These are phyloP conservation scores for Pleurostoma richardsiae DNA, from an alignment of 2,329 filamentous ascomycete species.

Conservation along the genomic window DNA sequence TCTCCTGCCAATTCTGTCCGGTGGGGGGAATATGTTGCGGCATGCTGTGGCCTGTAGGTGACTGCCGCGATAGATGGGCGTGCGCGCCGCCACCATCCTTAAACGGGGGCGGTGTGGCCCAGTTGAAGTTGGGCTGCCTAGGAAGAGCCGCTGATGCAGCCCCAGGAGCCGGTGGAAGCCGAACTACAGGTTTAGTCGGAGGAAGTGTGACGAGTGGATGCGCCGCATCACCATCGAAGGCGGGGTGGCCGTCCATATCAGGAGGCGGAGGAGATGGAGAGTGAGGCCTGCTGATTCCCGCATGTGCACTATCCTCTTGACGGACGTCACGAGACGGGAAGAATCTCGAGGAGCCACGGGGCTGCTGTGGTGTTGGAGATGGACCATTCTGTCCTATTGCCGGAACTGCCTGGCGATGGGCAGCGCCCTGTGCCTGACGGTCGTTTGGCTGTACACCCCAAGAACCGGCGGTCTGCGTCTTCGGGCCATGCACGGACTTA, in stretches of 20 bases:
- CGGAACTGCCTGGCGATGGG: too few species aligned
- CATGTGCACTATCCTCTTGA: conserved; percentile 27
- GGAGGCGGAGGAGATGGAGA: conserved; percentile 71
- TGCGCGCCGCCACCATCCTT: conserved; percentile 21
- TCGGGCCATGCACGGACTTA: conserved; percentile 19
- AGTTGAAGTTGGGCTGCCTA: conserved; percentile 23
- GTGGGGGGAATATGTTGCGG: conserved; percentile 31
- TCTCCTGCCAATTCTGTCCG: conserved; percentile 58
- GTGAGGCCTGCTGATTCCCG: conserved; percentile 36
- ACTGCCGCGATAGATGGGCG: conserved; percentile 17
- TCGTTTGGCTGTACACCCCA: not conserved
- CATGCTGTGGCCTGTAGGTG: conserved; percentile 3
- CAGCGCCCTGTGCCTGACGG: too few species aligned
- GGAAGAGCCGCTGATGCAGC: conserved; percentile 25
- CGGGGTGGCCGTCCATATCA: conserved; percentile 65
- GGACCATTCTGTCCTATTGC: not conserved
- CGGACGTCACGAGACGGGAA: conserved; percentile 52
- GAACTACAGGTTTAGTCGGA: conserved; percentile 69
- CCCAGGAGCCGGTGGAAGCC: conserved; percentile 60
- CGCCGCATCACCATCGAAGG: conserved; percentile 60
- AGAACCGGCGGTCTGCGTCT: conserved; percentile 8
- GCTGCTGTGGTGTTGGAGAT: not conserved
- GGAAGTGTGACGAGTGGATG: conserved; percentile 68
- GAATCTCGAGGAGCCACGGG: conserved; percentile 46
- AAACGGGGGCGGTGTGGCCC: conserved; percentile 25